Evolutionary conservation across 495 filamentous ascomycete genomes (phyloP).

Genomic region (Hypoxylon perforatum): DNA sequence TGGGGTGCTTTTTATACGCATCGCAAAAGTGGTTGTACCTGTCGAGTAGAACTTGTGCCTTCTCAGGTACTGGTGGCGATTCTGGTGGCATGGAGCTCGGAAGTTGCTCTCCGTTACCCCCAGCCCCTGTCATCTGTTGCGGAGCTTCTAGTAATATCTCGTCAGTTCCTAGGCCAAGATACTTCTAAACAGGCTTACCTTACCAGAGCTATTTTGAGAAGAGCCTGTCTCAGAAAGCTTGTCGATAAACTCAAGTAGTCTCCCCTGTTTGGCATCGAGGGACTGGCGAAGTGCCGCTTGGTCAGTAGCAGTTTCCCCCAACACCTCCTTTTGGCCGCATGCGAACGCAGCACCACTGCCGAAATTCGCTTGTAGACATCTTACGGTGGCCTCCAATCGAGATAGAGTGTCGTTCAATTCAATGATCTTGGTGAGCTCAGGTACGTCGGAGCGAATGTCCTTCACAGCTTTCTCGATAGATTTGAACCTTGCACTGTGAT

Average conservation of each 20-base stretch:
- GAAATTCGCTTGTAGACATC: slow-evolving; percentile 27
- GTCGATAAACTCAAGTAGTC: slow-evolving; percentile 31
- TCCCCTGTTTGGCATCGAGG: slow-evolving; percentile 27
- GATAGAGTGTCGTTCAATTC: slow-evolving; percentile 22
- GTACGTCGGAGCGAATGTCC: slow-evolving; percentile 13
- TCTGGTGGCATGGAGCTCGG: not conserved
- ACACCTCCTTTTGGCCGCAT: slow-evolving; percentile 10
- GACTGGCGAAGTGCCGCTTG: slow-evolving; percentile 19
- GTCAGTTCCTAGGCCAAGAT: not conserved
- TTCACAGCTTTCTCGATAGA: slow-evolving; percentile 14
- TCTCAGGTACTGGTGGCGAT: slow-evolving; percentile 18
- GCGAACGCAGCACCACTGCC: slow-evolving; percentile 16
- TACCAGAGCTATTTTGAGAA: slow-evolving; percentile 10
- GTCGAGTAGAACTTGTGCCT: slow-evolving; percentile 29
- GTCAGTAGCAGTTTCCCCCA: slow-evolving; percentile 5
- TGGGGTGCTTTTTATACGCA: slow-evolving; percentile 37
- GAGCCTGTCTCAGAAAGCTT: slow-evolving; percentile 15
- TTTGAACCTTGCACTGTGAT: slow-evolving; percentile 13
- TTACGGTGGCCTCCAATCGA: slow-evolving; percentile 33
- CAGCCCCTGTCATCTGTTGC: not conserved
- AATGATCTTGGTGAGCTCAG: slow-evolving; percentile 5
- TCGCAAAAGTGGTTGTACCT: slow-evolving; percentile 38
- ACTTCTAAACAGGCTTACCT: not conserved
- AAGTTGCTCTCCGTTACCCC: not conserved
- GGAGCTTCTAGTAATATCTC: not conserved